Evolutionary conservation across 2,329 filamentous ascomycete species (phyloP).

Genomic region (Chrysoporthe puriensis): DNA sequence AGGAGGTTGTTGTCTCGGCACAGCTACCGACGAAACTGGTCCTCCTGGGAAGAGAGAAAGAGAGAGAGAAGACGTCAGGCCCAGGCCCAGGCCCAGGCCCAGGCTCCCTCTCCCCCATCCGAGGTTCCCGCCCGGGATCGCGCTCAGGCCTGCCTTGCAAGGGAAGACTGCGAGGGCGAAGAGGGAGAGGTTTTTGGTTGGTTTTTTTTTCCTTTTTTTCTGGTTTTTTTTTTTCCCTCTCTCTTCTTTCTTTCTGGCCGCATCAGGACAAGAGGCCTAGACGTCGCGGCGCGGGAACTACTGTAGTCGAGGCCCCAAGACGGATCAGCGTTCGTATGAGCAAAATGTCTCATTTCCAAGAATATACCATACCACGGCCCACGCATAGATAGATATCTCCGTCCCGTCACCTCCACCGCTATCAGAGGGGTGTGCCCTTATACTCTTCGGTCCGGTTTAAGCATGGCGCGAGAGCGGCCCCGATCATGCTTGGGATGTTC

Average conservation of each 20-base stretch:
- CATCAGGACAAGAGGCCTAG: not conserved
- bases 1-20: conserved; percentile 17
- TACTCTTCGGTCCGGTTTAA: conserved; percentile 14
- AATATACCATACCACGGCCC: not conserved
- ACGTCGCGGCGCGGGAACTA: not conserved
- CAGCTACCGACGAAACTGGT: conserved; percentile 24
- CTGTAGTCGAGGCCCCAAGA: not conserved
- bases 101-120: too few relatives aligned
- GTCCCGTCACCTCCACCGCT: conserved; percentile 4
- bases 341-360: conserved; percentile 22
- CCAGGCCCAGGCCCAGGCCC: too few relatives aligned
- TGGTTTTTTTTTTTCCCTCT: too few relatives aligned
- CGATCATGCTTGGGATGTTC: not conserved
- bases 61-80: not conserved
- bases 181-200: too few relatives aligned
- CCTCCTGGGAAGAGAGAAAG: conserved; percentile 9
- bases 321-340: conserved; percentile 4
- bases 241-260: not conserved
- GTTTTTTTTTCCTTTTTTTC: too few relatives aligned
- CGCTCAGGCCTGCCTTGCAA: too few relatives aligned
- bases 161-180: not conserved
- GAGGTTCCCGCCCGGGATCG: too few relatives aligned
- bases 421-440: not conserved
- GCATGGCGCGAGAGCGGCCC: not conserved
- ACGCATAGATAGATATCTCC: not conserved